Conservation (phyloP, 2,329 filamentous ascomycete species). For the Hypoxylon sp. region DNA sequence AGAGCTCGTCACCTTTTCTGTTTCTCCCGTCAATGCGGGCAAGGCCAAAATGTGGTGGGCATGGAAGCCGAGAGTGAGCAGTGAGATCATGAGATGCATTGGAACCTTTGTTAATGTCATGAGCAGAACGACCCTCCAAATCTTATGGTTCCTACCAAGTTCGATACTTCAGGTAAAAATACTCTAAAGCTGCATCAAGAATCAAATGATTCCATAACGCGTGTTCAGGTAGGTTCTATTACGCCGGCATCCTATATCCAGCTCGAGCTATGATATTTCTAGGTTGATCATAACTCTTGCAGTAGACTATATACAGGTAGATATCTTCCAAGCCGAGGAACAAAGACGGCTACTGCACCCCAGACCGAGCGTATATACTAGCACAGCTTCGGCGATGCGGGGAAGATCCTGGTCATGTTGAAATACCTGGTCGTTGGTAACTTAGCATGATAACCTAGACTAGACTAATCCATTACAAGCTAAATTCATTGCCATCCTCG, state of each 20-base stretch:
- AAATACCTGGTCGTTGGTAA: conserved; percentile 11
- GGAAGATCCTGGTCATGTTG: conserved; percentile 18
- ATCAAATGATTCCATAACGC: not conserved
- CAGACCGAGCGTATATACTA: no score
- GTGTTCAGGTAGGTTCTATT: not conserved
- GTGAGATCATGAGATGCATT: conserved; percentile 7
- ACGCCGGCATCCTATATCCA: not conserved
- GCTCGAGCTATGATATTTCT: not conserved
- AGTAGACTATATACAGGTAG: not conserved
- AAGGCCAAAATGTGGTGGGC: conserved; percentile 6
- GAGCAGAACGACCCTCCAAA: not conserved
- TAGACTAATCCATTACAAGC: no score
- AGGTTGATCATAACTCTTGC: not conserved
- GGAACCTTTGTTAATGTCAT: not conserved
- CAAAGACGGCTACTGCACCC: conserved; percentile 3
- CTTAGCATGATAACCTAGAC: conserved; percentile 8
- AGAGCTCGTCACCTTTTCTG: not conserved
- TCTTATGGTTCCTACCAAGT: not conserved
- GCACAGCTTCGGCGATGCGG: conserved; percentile 12
- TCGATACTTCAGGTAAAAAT: not conserved
- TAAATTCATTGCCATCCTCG: no score
- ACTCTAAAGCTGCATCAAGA: not conserved
- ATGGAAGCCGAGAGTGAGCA: conserved; percentile 3
- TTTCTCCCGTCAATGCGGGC: conserved; percentile 2
- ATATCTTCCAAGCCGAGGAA: conserved; percentile 13